These are phyloP conservation scores for Colletotrichum viniferum DNA, from an alignment of 2,329 filamentous ascomycete genomes.

Conservation along the genomic window DNA sequence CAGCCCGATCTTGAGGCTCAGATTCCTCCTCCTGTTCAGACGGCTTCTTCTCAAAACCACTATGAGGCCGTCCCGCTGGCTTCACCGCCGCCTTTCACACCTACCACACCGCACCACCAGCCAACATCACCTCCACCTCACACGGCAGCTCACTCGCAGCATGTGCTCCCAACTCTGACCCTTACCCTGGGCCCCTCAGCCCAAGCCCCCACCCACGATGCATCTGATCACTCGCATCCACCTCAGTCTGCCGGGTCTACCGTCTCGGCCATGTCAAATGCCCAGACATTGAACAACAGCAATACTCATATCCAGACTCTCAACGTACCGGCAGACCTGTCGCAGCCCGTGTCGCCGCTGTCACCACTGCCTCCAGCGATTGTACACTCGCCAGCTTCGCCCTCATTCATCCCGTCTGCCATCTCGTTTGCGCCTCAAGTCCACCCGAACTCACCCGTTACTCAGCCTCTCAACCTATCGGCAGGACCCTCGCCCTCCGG, in stretches of 20 bases:
- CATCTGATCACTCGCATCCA: neutral
- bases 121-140: neutral
- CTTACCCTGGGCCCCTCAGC: slow-evolving; percentile 11
- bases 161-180: slow-evolving; percentile 3
- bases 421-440: slow-evolving; percentile 20
- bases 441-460: slow-evolving; percentile 12
- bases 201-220: slow-evolving; percentile 11
- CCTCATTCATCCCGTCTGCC: slow-evolving; percentile 13
- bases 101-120: neutral
- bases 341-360: slow-evolving; percentile 6
- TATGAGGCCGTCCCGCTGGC: slow-evolving; percentile 5
- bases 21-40: neutral
- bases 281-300: slow-evolving; percentile 2
- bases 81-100: slow-evolving; percentile 2
- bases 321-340: neutral
- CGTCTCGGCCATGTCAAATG: neutral
- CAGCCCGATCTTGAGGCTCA: slow-evolving; percentile 18
- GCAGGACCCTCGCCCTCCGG: neutral
- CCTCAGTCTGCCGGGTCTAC: slow-evolving; percentile 3
- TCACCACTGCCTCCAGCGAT: neutral
- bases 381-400: slow-evolving; percentile 1
- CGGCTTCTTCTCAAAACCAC: neutral
- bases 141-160: neutral
- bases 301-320: slow-evolving; percentile 4
- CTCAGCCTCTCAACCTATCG: slow-evolving; percentile 14